Conservation (phyloP, 345 rosid genomes). For the Boechera retrofracta region DNA sequence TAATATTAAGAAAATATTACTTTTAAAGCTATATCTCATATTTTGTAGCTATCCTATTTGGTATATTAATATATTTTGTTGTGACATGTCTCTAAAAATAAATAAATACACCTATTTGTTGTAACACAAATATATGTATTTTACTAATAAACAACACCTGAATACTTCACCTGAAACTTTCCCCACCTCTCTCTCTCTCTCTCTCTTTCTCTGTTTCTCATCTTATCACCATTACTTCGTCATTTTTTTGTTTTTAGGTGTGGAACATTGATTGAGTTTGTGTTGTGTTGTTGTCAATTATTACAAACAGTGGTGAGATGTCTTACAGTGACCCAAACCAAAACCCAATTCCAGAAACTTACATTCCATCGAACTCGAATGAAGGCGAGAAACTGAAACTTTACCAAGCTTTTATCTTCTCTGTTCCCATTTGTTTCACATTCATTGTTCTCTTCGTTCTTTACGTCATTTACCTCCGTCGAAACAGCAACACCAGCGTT, state of each 20-base stretch:
- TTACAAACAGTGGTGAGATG: slow-evolving; percentile 39
- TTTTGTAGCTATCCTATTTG: not conserved
- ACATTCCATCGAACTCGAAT: slow-evolving; percentile 42
- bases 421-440: slow-evolving; percentile 71
- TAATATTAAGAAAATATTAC: not conserved
- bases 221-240: slow-evolving; percentile 26
- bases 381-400: slow-evolving; percentile 53
- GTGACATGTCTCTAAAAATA: slow-evolving; percentile 9
- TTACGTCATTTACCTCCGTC: slow-evolving; percentile 77
- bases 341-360: slow-evolving; percentile 40
- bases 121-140: slow-evolving; percentile 9
- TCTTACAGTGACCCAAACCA: slow-evolving; percentile 47
- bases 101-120: not conserved
- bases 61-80: not conserved
- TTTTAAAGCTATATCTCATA: not conserved
- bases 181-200: slow-evolving; percentile 6
- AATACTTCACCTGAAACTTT: slow-evolving; percentile 37
- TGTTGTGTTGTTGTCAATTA: not conserved
- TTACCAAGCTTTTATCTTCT: slow-evolving; percentile 70
- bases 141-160: slow-evolving; percentile 27
- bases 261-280: not conserved
- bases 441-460: slow-evolving; percentile 69
- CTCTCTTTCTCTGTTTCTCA: slow-evolving; percentile 20
- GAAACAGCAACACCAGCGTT: slow-evolving; percentile 50
- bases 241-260: not conserved